Conservation (phyloP, 345 rosid genomes). For the sweet orange (Citrus sinensis) region DNA sequence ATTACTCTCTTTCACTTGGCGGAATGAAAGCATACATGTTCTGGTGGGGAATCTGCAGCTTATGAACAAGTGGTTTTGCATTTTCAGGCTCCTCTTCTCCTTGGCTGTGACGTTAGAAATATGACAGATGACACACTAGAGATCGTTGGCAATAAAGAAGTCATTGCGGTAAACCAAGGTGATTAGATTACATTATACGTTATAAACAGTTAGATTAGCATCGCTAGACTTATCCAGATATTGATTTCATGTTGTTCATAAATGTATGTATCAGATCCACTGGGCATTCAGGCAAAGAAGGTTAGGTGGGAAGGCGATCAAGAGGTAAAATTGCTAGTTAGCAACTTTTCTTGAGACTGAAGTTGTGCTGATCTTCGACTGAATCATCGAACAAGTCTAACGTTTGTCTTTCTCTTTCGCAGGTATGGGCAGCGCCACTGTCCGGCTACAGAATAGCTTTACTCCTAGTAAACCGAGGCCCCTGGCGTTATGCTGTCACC, state of each 20-base stretch:
- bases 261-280: conserved; percentile 41
- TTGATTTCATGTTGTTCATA: not conserved
- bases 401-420: not conserved
- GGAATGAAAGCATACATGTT: no score
- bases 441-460: conserved; percentile 52
- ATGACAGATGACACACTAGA: conserved; percentile 54
- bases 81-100: conserved; percentile 60
- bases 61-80: not conserved
- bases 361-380: not conserved
- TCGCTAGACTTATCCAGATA: not conserved
- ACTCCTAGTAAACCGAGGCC: conserved; percentile 59
- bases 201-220: not conserved
- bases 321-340: conserved; percentile 41
- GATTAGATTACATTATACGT: not conserved
- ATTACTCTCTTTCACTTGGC: not conserved
- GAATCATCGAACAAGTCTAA: not conserved
- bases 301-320: conserved; percentile 59
- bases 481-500: conserved; percentile 29
- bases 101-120: conserved; percentile 79
- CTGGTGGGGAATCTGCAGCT: not conserved
- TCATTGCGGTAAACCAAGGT: conserved; percentile 86
- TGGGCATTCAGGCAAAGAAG: conserved; percentile 81
- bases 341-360: not conserved
- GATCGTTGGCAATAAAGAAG: conserved; percentile 68
- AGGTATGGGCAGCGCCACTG: conserved; percentile 82